Conservation (phyloP, 345 rosid species). For the Lenwebbia sp. region DNA sequence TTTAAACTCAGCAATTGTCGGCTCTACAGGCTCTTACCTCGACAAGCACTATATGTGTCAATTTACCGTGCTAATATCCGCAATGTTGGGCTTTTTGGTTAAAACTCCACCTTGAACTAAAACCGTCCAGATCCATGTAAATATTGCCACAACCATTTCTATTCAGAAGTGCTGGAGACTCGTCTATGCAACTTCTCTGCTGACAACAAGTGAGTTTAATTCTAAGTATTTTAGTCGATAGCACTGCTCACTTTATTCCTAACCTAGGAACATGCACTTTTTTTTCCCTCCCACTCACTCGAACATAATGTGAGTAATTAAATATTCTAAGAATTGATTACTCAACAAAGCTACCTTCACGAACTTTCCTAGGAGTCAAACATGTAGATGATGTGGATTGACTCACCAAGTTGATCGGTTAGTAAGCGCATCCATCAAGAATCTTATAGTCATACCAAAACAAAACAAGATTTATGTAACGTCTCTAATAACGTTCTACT, state of each 20-base stretch:
- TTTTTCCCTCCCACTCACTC: rapidly evolving
- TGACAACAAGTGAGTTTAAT: background rate
- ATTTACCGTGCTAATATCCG: background rate
- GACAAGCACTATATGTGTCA: background rate
- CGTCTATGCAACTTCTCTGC: background rate
- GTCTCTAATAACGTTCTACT: background rate
- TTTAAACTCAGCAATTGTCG: background rate
- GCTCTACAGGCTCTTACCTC: rapidly evolving
- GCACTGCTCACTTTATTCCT: background rate
- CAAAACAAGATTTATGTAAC: background rate
- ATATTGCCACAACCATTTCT: background rate
- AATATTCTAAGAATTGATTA: background rate
- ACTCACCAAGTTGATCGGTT: background rate
- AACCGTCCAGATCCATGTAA: background rate
- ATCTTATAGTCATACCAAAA: background rate
- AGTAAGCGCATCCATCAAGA: background rate
- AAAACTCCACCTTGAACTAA: background rate
- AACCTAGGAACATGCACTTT: background rate
- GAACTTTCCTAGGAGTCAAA: background rate
- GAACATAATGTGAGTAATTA: background rate
- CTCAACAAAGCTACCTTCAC: background rate
- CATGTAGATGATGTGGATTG: background rate
- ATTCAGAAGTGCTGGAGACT: background rate
- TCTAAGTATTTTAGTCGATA: rapidly evolving
- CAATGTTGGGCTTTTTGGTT: background rate